A percentile compares a stretch with the other conserved stretches of the same genome.
These are phyloP conservation scores for Posidonia oceanica DNA, from an alignment of 116 monocot genomes.

Conservation along the genomic window DNA sequence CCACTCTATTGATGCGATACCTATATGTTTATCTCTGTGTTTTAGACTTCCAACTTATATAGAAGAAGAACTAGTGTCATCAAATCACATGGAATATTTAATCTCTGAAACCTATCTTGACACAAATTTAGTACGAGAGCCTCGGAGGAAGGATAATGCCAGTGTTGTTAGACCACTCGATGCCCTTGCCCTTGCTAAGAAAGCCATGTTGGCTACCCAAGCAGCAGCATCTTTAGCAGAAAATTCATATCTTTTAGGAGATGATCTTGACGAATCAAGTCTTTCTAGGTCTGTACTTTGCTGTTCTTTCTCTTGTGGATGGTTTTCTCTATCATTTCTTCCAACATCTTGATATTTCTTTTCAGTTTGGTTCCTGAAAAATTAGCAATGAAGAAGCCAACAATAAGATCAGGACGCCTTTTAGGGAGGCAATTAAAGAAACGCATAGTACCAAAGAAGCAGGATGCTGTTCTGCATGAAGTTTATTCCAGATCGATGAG, in stretches of 20 bases:
- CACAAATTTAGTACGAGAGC: neutral
- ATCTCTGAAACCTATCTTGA: neutral
- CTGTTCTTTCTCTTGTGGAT: neutral
- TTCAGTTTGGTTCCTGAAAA: constrained; percentile 27
- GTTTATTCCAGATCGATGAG: constrained; percentile 8
- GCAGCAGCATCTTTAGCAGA: constrained; percentile 45
- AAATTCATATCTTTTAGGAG: constrained; percentile 15
- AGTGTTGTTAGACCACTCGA: constrained; percentile 13
- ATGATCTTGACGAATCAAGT: constrained; percentile 9
- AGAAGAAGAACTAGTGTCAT: constrained; percentile 13
- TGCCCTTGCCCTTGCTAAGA: constrained; percentile 50
- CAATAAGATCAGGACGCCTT: constrained; percentile 44
- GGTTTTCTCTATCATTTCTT: neutral
- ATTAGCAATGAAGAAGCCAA: constrained; percentile 7
- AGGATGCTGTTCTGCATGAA: constrained; percentile 6
- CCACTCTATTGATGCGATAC: neutral
- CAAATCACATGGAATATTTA: constrained; percentile 4
- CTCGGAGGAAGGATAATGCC: constrained; percentile 2
- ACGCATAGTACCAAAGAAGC: constrained; percentile 32
- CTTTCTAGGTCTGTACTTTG: constrained; percentile 19
- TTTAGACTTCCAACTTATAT: constrained; percentile 18
- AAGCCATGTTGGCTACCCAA: constrained; percentile 47
- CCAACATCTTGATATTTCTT: neutral
- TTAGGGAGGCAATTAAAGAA: constrained; percentile 58
- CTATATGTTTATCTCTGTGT: neutral